Evolutionary conservation across 352 stramenopile genomes (phyloP), one percentile per base, ranked within the genome.

Genomic region (Thalassiosira delicatula): DNA sequence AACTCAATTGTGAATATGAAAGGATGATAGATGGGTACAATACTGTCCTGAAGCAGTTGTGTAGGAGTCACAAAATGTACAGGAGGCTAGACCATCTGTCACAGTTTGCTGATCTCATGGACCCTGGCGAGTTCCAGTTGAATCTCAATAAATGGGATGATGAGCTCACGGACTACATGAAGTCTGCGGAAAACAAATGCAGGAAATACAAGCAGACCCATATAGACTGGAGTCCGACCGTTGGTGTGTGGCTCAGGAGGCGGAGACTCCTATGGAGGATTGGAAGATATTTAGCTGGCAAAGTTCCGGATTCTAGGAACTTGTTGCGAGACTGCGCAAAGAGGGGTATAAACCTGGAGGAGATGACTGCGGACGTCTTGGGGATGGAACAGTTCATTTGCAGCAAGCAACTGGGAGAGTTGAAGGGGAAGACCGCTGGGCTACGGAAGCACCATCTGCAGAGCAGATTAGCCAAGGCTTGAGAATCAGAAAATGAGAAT

Each of bases 221-320:
- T 14, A 4, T 69, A 7, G 35, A 69, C 32, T 69, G 60, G 21
- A 56, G 35, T 19, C 60, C 32, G 1, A n/a, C 42, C 17, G 60
- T 30, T 14, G 3, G 21, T 21, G 23, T 68, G 2, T 68, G 59
- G 59, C 21, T 60, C 2, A 3, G 3, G 3, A 33, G 51, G 19
- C 4, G 51, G 4, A n/a, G 51, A 21, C 3, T 60, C 7, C 23
- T 60, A 5, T 9, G 21, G 14, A 11, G 51, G 14, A 5, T 60
- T 29, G 25, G 14, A 21, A 37, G 9, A 17, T 61, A 35, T 14
- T 23, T 63, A 23, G 5, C 37, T 3, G 54, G 54, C 3, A 40
- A 63, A 30, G 27, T 42, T 12, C 27, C 54, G 11, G 61, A 70
- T 57, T 42, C 61, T 40, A 23, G 61, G 12, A 70, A 70, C 12